Evolutionary conservation across 176 grass and related monocot genomes (phyloP).

Genomic region (Leersia perrieri): DNA sequence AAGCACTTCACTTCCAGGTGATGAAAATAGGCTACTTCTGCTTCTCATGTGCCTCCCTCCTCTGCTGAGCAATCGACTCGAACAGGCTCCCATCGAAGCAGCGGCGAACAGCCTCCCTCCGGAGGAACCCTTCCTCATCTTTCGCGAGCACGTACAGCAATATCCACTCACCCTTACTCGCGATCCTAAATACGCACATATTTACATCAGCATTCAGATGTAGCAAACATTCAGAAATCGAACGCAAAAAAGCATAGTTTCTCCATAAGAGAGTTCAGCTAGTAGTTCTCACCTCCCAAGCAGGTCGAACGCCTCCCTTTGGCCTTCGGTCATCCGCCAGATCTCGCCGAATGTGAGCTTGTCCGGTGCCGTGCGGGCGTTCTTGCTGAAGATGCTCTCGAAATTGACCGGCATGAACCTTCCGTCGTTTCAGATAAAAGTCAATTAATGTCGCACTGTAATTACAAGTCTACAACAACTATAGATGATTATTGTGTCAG

Average conservation of each 20-base stretch:
- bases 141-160: conserved; percentile 61
- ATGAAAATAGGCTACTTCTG: background rate
- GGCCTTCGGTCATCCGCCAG: conserved; percentile 59
- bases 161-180: conserved; percentile 63
- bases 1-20: background rate
- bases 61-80: conserved; percentile 35
- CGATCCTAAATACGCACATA: conserved; percentile 33
- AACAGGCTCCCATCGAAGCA: conserved; percentile 76
- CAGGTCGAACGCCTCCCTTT: conserved; percentile 41
- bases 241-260: background rate
- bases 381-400: conserved; percentile 89
- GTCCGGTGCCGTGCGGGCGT: conserved; percentile 47
- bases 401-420: conserved; percentile 84
- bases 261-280: background rate
- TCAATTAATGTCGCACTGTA: background rate
- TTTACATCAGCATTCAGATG: background rate
- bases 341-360: conserved; percentile 55
- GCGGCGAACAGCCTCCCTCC: conserved; percentile 54
- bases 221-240: background rate
- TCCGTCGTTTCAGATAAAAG: background rate
- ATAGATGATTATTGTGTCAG: background rate
- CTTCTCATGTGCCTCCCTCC: conserved; percentile 8
- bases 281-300: conserved; percentile 51
- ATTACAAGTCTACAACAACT: background rate
- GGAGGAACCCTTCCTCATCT: conserved; percentile 65